A percentile compares a stretch with the other conserved stretches of the same genome.
Conservation (phyloP, 2,329 filamentous ascomycete species). For the Alternaria sp. region DNA sequence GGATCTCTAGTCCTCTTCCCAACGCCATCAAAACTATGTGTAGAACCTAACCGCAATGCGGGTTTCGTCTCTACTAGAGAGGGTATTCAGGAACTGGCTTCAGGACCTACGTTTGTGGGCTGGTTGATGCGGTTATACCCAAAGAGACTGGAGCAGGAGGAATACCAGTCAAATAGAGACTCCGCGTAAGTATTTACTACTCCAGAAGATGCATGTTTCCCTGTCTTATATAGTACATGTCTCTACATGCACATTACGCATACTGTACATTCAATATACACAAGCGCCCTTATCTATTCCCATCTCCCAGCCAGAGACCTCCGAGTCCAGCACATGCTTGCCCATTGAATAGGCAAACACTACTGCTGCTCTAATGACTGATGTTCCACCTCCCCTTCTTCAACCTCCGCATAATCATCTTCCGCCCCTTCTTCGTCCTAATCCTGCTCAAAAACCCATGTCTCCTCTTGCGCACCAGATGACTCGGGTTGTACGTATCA, state of each 20-base stretch:
- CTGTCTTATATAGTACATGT: neutral
- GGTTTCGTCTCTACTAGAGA: neutral
- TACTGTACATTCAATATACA: conserved; percentile 21
- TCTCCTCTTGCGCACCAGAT: conserved; percentile 66
- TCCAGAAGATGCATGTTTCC: neutral
- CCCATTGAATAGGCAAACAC: too few species aligned
- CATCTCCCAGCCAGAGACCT: neutral
- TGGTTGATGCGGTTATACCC: neutral
- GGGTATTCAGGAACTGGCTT: neutral
- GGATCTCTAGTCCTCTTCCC: neutral
- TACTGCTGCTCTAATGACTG: conserved; percentile 32
- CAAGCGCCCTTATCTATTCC: neutral
- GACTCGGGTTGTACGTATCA: conserved; percentile 65
- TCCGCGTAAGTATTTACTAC: neutral
- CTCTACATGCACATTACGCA: neutral
- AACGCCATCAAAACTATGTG: neutral
- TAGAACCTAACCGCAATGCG: too few species aligned
- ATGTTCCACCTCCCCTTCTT: conserved; percentile 58
- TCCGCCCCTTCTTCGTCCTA: conserved; percentile 60
- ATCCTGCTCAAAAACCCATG: conserved; percentile 65
- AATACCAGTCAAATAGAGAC: neutral
- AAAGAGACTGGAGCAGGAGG: neutral
- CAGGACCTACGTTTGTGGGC: neutral
- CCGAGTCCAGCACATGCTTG: too few species aligned
- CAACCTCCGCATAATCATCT: conserved; percentile 60